Conservation (phyloP, 306 rosid genomes). For the Castanospermum australe region DNA sequence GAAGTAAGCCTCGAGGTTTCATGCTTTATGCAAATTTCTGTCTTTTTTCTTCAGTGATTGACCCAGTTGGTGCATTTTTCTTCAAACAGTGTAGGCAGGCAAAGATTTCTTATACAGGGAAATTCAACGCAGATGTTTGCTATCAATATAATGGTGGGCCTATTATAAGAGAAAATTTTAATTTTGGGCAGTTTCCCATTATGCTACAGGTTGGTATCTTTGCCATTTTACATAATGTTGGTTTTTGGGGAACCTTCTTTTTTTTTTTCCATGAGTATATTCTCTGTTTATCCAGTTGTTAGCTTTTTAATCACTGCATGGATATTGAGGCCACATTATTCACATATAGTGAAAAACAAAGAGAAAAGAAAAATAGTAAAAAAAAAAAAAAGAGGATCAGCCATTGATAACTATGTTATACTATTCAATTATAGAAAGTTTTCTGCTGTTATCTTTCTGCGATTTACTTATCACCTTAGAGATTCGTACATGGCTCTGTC, state of each 20-base stretch:
- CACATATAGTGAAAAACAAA: not conserved
- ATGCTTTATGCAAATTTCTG: not conserved
- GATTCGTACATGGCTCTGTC: not conserved
- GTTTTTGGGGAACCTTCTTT: not conserved
- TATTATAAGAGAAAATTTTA: conserved; percentile 43
- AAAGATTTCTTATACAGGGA: conserved; percentile 68
- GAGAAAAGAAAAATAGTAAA: not conserved
- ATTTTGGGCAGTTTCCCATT: conserved; percentile 77
- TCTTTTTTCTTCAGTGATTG: conserved; percentile 12
- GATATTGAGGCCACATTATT: not conserved
- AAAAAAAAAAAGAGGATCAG: not conserved
- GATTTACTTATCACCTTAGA: not conserved
- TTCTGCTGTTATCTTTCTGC: not conserved
- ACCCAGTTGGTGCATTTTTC: not conserved
- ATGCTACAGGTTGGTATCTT: conserved; percentile 70
- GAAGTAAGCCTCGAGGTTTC: conserved; percentile 49
- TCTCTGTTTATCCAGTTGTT: not conserved
- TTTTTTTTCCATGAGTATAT: not conserved
- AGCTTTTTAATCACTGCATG: not conserved
- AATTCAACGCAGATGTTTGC: conserved; percentile 55
- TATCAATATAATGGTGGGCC: conserved; percentile 51
- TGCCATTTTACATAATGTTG: not conserved
- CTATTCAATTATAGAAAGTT: not conserved
- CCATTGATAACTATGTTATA: not conserved
- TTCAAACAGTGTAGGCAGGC: conserved; percentile 83